These are phyloP conservation scores for Lactifluus hygrophoroides DNA, from an alignment of 768 basidiomycete species.

Conservation along the genomic window DNA sequence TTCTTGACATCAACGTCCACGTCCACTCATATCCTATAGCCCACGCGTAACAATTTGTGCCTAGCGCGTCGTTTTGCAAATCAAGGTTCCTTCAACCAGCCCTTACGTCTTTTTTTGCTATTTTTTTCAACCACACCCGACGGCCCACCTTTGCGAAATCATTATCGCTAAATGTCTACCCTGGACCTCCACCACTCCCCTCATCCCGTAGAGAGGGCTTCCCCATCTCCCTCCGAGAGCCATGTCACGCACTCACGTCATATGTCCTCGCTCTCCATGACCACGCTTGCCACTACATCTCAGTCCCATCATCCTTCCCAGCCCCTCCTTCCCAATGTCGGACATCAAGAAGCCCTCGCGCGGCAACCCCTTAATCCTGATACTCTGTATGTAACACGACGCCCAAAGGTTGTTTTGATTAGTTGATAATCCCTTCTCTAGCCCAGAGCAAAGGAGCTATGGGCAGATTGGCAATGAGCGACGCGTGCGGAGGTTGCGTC, in stretches of 20 bases:
- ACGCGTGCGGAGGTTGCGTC: slow-evolving; percentile 30
- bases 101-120: too few species aligned
- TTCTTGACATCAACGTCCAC: slow-evolving; percentile 4
- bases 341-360: slow-evolving; percentile 32
- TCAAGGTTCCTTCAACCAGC: not conserved
- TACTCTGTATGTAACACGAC: slow-evolving; percentile 25
- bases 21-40: not conserved
- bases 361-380: slow-evolving; percentile 39
- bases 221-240: not conserved
- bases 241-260: slow-evolving; percentile 21
- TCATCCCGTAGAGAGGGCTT: not conserved
- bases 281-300: slow-evolving; percentile 25
- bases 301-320: slow-evolving; percentile 27
- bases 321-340: slow-evolving; percentile 26
- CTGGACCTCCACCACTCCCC: not conserved
- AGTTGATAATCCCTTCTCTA: slow-evolving; percentile 27
- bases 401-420: slow-evolving; percentile 24
- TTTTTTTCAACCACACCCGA: too few species aligned
- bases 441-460: slow-evolving; percentile 26
- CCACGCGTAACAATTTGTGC: not conserved
- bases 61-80: not conserved
- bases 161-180: slow-evolving; percentile 19
- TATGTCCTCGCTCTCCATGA: slow-evolving; percentile 26
- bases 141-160: too few species aligned
- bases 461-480: slow-evolving; percentile 26